These are phyloP conservation scores for Alternaria gansuensis DNA, from an alignment of 2,329 filamentous ascomycete genomes.

Conservation along the genomic window DNA sequence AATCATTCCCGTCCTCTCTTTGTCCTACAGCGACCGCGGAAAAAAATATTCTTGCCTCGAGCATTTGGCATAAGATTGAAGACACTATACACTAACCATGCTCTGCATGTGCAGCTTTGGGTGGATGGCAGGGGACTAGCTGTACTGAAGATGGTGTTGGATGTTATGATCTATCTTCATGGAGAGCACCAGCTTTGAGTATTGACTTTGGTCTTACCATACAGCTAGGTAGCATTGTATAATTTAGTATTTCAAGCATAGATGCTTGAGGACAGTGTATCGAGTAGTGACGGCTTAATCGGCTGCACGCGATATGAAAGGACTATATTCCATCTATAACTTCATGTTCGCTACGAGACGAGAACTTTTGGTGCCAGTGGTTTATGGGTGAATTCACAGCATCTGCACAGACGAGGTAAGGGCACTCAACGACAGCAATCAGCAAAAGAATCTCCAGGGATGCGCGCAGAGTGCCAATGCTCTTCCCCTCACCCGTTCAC, in stretches of 20 bases:
- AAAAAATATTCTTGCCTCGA: conserved; percentile 16
- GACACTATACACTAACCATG: conserved; percentile 15
- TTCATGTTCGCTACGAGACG: background rate
- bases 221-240: conserved; percentile 30
- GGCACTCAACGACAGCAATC: background rate
- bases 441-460: background rate
- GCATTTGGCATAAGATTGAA: conserved; percentile 13
- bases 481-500: background rate
- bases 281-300: conserved; percentile 15
- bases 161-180: conserved; percentile 11
- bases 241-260: conserved; percentile 23
- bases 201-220: conserved; percentile 5
- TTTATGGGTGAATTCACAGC: background rate
- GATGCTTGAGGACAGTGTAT: conserved; percentile 24
- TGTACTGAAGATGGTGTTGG: conserved; percentile 9
- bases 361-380: background rate
- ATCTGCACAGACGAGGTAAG: background rate
- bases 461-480: conserved; percentile 2
- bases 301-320: conserved; percentile 20
- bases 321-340: conserved; percentile 9
- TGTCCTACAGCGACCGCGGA: conserved; percentile 12
- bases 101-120: conserved; percentile 14
- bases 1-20: conserved; percentile 28
- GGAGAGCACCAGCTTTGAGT: conserved; percentile 12
- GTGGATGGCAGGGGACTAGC: conserved; percentile 8